These are phyloP conservation scores for Pisolithus orientalis DNA, from an alignment of 768 basidiomycete genomes.

Conservation along the genomic window DNA sequence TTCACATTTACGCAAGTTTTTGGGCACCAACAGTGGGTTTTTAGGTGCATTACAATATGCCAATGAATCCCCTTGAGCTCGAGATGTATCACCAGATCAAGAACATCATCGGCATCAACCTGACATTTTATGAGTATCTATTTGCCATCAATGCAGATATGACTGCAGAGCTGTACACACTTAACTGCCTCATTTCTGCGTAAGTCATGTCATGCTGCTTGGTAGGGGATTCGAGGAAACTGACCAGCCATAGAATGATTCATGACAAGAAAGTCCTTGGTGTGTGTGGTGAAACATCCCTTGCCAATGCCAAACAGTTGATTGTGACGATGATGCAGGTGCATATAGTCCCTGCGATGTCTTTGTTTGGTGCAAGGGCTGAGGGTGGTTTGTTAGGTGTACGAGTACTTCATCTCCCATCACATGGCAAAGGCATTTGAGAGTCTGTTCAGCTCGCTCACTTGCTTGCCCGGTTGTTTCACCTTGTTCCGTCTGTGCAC, in stretches of 20 bases:
- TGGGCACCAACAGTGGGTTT: neutral
- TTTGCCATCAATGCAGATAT: conserved; percentile 96
- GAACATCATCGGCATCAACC: conserved; percentile 98
- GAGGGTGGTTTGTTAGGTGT: conserved; percentile 49
- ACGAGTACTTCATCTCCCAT: conserved; percentile 99
- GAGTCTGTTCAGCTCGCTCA: conserved; percentile 93
- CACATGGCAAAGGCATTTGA: conserved; percentile 99
- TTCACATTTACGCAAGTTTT: neutral
- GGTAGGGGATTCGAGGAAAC: neutral
- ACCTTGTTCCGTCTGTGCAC: conserved; percentile 94
- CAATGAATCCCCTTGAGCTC: conserved; percentile 94
- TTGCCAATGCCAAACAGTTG: conserved; percentile 92
- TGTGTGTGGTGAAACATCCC: conserved; percentile 90
- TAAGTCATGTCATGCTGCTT: conserved; percentile 37
- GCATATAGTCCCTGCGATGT: conserved; percentile 8
- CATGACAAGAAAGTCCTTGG: conserved; percentile 93
- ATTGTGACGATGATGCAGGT: conserved; percentile 97
- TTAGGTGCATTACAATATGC: conserved; percentile 92
- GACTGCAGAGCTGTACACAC: conserved; percentile 78
- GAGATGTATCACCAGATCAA: conserved; percentile 99
- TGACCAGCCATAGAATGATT: conserved; percentile 63
- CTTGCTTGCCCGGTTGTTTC: conserved; percentile 98
- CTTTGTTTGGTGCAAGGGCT: neutral
- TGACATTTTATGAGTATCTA: conserved; percentile 94
- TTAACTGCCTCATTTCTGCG: conserved; percentile 92